Evolutionary conservation across 2,329 filamentous ascomycete species (phyloP).

Genomic region (Pseudogymnoascus sp.): DNA sequence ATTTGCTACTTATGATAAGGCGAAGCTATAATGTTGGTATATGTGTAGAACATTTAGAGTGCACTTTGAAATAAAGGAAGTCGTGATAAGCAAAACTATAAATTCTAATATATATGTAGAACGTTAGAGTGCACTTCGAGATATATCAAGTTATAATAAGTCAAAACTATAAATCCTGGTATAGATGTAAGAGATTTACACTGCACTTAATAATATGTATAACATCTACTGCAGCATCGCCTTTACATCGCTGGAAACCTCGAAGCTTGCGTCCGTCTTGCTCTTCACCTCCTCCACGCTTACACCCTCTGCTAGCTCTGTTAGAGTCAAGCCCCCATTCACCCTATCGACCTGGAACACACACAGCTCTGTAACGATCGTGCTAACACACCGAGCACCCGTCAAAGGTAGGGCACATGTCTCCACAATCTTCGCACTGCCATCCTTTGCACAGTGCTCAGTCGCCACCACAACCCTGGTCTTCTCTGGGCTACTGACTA

Average conservation of each 20-base stretch:
- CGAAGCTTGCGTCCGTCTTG: slow-evolving; percentile 63
- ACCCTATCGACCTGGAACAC: slow-evolving; percentile 61
- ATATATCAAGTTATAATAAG: neutral
- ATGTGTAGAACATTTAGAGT: neutral
- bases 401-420: slow-evolving; percentile 57
- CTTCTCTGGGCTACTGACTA: slow-evolving; percentile 60
- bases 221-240: slow-evolving; percentile 28
- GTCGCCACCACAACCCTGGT: slow-evolving; percentile 67
- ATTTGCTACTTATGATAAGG: slow-evolving; percentile 29
- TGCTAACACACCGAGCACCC: slow-evolving; percentile 58
- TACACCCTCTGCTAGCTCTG: slow-evolving; percentile 61
- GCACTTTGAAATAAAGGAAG: neutral
- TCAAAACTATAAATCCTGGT: neutral
- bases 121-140: neutral
- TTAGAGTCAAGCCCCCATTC: slow-evolving; percentile 55
- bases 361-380: slow-evolving; percentile 66
- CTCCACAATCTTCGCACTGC: slow-evolving; percentile 57
- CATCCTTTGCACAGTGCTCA: slow-evolving; percentile 62
- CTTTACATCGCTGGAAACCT: slow-evolving; percentile 49
- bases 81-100: neutral
- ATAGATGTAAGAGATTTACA: neutral
- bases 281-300: slow-evolving; percentile 57
- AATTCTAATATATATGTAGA: neutral
- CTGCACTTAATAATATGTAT: neutral
- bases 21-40: neutral